Percentiles rank a stretch among this genome's conserved stretches.
phyloP scores from a whole-genome alignment of 805 yeast genomes.

The Kluyveromyces aestuarii region DNA sequence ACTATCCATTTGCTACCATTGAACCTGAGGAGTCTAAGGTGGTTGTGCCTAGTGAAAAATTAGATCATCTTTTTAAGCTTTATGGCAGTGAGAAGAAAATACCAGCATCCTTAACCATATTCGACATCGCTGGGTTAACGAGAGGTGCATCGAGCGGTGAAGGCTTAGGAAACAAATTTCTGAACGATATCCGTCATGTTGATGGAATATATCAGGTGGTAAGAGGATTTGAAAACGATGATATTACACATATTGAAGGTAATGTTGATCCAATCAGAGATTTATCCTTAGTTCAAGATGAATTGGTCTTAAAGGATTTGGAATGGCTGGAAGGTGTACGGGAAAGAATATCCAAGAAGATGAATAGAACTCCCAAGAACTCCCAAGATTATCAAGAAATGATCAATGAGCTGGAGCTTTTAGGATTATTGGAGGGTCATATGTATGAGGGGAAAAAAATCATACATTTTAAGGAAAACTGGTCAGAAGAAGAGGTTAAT shows the following conservation, averaged over 20 bases:
- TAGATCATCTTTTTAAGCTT: conserved; percentile 44
- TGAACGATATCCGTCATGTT: conserved; percentile 68
- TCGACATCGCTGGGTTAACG: conserved; percentile 77
- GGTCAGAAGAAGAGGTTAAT: conserved; percentile 58
- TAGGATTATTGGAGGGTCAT: conserved; percentile 36
- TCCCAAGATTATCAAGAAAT: conserved; percentile 41
- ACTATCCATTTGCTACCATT: conserved; percentile 78
- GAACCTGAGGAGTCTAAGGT: conserved; percentile 73
- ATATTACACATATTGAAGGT: conserved; percentile 65
- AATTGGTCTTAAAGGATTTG: conserved; percentile 66
- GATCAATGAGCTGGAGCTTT: conserved; percentile 30
- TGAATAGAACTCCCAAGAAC: conserved; percentile 31
- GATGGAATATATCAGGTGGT: conserved; percentile 78
- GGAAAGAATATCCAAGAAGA: conserved; percentile 39
- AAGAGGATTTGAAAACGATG: conserved; percentile 66
- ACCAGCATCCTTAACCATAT: conserved; percentile 61
- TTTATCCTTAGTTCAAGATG: conserved; percentile 66
- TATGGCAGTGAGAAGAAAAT: conserved; percentile 55
- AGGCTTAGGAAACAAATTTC: conserved; percentile 75
- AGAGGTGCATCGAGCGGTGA: conserved; percentile 79
- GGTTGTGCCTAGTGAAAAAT: conserved; percentile 56
- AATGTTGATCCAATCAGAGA: conserved; percentile 70
- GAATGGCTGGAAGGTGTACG: conserved; percentile 56
- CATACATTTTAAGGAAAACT: conserved; percentile 51
- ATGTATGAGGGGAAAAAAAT: conserved; percentile 43